Percentiles rank a stretch among this genome's conserved stretches.
These are phyloP conservation scores for Lecanicillium sp. DNA, from an alignment of 2,329 filamentous ascomycete genomes.

Conservation along the genomic window DNA sequence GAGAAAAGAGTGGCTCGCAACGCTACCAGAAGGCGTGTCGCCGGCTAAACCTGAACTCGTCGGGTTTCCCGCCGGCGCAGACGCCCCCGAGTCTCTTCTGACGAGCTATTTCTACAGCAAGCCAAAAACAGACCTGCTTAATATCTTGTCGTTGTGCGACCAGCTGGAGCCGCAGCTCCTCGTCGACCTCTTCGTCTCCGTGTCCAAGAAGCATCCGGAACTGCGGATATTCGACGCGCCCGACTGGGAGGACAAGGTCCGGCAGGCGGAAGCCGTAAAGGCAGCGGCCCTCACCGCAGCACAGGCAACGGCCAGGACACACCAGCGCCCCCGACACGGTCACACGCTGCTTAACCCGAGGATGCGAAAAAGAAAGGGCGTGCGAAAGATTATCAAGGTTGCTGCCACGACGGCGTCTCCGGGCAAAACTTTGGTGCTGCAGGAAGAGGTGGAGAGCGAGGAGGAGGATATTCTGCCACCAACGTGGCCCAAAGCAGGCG, in stretches of 20 bases:
- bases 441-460: slow-evolving; percentile 22
- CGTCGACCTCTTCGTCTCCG: slow-evolving; percentile 35
- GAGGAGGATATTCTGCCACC: slow-evolving; percentile 30
- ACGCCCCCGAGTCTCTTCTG: slow-evolving; percentile 28
- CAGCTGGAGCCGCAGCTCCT: slow-evolving; percentile 36
- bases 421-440: slow-evolving; percentile 20
- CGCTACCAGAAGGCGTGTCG: slow-evolving; percentile 25
- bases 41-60: slow-evolving; percentile 33
- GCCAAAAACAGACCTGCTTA: slow-evolving; percentile 33
- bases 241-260: slow-evolving; percentile 30
- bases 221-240: slow-evolving; percentile 37
- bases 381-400: slow-evolving; percentile 29
- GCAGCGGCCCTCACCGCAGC: background rate
- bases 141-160: slow-evolving; percentile 36
- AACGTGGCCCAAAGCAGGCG: slow-evolving; percentile 34
- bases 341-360: slow-evolving; percentile 24
- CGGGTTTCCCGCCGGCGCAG: slow-evolving; percentile 30
- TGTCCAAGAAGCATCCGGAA: slow-evolving; percentile 37
- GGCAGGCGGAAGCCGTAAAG: slow-evolving; percentile 1
- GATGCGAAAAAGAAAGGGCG: slow-evolving; percentile 26
- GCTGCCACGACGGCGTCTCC: slow-evolving; percentile 16
- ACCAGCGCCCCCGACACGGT: slow-evolving; percentile 25
- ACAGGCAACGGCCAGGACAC: slow-evolving; percentile 12
- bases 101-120: slow-evolving; percentile 34
- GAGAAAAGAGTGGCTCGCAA: slow-evolving; percentile 27